Percentiles rank a stretch among this genome's conserved stretches.
These are phyloP conservation scores for Entomortierella lignicola DNA, from an alignment of 192 early-diverging fungal species.

Conservation along the genomic window DNA sequence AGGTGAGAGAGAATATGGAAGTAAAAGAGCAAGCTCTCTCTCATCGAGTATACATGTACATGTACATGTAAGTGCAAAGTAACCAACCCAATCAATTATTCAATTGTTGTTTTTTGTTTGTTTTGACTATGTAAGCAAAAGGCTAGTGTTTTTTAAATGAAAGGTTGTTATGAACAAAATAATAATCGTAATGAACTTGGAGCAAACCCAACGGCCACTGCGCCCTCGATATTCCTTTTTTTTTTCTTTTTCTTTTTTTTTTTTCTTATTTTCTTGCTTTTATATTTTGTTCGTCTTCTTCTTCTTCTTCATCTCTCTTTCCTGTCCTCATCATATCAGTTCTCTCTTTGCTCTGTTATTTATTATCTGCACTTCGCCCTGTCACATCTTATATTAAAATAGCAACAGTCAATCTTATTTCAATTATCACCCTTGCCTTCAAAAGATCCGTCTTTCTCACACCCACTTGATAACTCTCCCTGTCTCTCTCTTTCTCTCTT, in stretches of 20 bases:
- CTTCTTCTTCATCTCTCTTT: not conserved
- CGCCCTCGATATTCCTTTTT: not conserved
- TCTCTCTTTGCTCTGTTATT: no score
- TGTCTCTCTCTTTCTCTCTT: not conserved
- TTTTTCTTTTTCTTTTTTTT: not conserved
- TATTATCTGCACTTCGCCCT: not conserved
- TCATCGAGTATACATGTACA: no score
- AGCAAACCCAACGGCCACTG: not conserved
- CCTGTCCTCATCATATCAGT: not conserved
- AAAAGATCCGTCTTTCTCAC: not conserved
- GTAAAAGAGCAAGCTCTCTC: not conserved
- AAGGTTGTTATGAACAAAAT: not conserved
- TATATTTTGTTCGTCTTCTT: not conserved
- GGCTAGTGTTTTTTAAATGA: not conserved
- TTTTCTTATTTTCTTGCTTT: not conserved
- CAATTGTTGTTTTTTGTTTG: no score
- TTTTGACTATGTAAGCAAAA: not conserved
- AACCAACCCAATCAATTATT: no score
- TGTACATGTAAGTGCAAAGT: no score
- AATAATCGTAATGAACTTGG: not conserved
- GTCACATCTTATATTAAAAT: no score
- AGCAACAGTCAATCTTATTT: no score
- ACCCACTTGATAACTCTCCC: not conserved
- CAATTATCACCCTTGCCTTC: no score
- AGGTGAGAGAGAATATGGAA: not conserved